phyloP scores from a whole-genome alignment of 768 basidiomycete species.

The Phaffia tasmanica region DNA sequence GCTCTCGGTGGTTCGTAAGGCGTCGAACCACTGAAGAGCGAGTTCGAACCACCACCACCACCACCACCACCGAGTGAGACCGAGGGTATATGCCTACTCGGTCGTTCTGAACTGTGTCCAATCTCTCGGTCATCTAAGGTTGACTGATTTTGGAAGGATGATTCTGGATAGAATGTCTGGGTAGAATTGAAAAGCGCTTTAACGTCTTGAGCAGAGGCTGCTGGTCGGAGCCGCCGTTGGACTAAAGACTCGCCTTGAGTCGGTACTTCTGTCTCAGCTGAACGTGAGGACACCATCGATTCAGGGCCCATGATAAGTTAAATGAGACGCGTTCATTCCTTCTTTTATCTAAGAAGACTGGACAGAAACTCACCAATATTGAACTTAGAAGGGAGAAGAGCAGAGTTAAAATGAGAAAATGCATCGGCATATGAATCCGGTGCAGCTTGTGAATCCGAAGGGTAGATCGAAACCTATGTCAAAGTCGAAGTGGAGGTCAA shows the following conservation, averaged over 20 bases:
- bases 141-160: background rate
- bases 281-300: background rate
- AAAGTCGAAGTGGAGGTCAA: background rate
- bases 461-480: conserved; percentile 14
- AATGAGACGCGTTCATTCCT: background rate
- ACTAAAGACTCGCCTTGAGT: conserved; percentile 64
- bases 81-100: too few species aligned
- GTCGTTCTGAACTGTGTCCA: too few species aligned
- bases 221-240: conserved; percentile 57
- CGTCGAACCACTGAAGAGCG: conserved; percentile 51
- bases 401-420: conserved; percentile 30
- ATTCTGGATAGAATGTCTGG: conserved; percentile 50
- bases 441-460: conserved; percentile 10
- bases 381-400: conserved; percentile 43
- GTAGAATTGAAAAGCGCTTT: conserved; percentile 81
- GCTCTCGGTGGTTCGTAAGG: conserved; percentile 65
- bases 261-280: conserved; percentile 11
- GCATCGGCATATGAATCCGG: conserved; percentile 17
- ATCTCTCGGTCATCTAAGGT: too few species aligned
- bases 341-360: conserved; percentile 39
- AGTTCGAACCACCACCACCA: conserved; percentile 25
- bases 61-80: conserved; percentile 45
- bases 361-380: conserved; percentile 44
- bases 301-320: too few species aligned
- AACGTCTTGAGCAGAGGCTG: conserved; percentile 85